phyloP scores from a whole-genome alignment of 2,329 filamentous ascomycete genomes.

The Colletotrichum phormii region DNA sequence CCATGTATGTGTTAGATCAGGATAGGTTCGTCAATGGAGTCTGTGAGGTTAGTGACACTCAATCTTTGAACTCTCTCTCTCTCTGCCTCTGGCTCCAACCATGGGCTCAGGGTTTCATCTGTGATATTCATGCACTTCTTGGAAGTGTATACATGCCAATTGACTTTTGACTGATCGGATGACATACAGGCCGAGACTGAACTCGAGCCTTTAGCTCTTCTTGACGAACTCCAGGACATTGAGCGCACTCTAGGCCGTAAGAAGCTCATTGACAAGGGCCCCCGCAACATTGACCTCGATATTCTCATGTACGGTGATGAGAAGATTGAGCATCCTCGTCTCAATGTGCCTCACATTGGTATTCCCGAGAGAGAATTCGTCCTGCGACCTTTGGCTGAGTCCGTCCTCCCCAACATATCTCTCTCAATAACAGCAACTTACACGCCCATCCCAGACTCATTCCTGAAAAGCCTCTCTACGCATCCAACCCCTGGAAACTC shows the following conservation, averaged over 20 bases:
- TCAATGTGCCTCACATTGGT: conserved; percentile 85
- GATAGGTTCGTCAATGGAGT: conserved; percentile 90
- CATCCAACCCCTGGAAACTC: conserved; percentile 68
- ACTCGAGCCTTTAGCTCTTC: conserved; percentile 78
- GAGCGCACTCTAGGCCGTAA: conserved; percentile 82
- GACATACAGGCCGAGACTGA: conserved; percentile 79
- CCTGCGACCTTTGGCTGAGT: conserved; percentile 86
- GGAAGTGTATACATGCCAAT: not conserved
- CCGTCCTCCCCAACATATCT: conserved; percentile 42
- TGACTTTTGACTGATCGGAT: conserved; percentile 21
- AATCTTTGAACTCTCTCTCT: not conserved
- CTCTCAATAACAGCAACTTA: conserved; percentile 2
- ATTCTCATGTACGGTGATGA: conserved; percentile 85
- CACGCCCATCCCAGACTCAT: conserved; percentile 58
- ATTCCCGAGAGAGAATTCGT: conserved; percentile 96
- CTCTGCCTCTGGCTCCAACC: not conserved
- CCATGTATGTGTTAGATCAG: conserved; percentile 96
- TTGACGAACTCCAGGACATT: conserved; percentile 86
- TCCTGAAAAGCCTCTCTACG: conserved; percentile 64
- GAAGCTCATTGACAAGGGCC: conserved; percentile 92
- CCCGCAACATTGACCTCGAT: conserved; percentile 93
- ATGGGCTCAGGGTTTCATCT: not conserved
- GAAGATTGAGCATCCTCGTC: conserved; percentile 73
- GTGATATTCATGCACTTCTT: not conserved
- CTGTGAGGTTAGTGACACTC: conserved; percentile 77